Evolutionary conservation across 805 yeast species (phyloP), one percentile per base, ranked within the genome.

Genomic region (Cyberlindnera euphorbiiphila): DNA sequence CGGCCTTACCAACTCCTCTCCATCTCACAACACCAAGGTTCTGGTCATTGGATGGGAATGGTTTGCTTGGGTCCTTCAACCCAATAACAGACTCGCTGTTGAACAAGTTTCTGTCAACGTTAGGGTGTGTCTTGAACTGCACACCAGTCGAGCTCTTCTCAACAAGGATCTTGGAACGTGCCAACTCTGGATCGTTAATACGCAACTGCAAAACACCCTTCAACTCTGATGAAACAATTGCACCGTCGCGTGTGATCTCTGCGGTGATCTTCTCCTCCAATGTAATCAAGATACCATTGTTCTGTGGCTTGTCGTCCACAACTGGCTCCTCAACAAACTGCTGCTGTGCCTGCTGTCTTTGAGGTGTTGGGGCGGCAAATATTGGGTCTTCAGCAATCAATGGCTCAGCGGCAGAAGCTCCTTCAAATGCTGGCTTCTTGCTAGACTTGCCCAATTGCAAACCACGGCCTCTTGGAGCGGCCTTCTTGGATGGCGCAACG

Each of bases 71-170:
- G 59, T 89, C 95, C 58, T 85, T 85, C 55, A 89, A 73, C 1
- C 83, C 83, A 53, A 93, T 78, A 29, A 73, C 61, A 41, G 73
- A 68, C 12, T 68, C 60, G 11, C 72, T 58, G 30, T 72, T 69
- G 61, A 91, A 93, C 54, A 76, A 61, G 28, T 65, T 66, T 55
- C 85, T 81, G 65, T 93, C 97, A 48, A 93, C 94, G 59, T 91
- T 89, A 46, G 98, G 98, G 68, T 93, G 96, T 12, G 98, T 88
- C 62, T 89, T 89, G 68, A 76, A 93, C 56, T 82, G 88, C 31
- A 78, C 46, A 66, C 76, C 61, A 25, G 68, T 61, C 12, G 71
- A 62, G 28, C 67, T 63, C 28, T 78, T 69, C 28, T 66, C 60
- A 47, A 89, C 65, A 44, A 73, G 56, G 42, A 93, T 71, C 56